Percentiles rank a stretch among this genome's conserved stretches.
Evolutionary conservation across 2,329 filamentous ascomycete genomes (phyloP).

Genomic region (Cladosporium velox): DNA sequence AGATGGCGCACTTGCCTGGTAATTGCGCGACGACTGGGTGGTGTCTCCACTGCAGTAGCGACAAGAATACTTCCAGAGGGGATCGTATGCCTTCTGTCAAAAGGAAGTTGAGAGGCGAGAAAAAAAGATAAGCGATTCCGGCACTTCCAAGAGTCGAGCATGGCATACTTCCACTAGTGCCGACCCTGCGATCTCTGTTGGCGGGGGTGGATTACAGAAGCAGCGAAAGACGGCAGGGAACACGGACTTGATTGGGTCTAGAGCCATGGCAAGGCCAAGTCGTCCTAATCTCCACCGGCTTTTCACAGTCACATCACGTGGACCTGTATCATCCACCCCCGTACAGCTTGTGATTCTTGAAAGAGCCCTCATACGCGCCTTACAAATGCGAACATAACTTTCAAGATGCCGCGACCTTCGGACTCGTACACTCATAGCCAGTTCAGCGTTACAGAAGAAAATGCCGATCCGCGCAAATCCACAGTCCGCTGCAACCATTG

Average conservation of each 20-base stretch:
- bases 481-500: slow-evolving; percentile 38
- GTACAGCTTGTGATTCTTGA: neutral
- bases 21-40: neutral
- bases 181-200: slow-evolving; percentile 2
- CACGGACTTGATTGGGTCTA: neutral
- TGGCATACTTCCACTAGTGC: slow-evolving; percentile 8
- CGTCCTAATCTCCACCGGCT: neutral
- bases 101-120: neutral
- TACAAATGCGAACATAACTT: too few relatives aligned
- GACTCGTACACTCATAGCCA: slow-evolving; percentile 34
- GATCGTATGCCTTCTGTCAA: neutral
- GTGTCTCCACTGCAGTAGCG: neutral
- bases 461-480: slow-evolving; percentile 25
- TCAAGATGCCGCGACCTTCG: slow-evolving; percentile 29
- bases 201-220: neutral
- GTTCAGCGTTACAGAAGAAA: slow-evolving; percentile 32
- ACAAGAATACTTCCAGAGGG: neutral
- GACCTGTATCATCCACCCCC: neutral
- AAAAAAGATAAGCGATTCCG: slow-evolving; percentile 4
- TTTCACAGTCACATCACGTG: neutral
- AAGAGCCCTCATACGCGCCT: too few relatives aligned
- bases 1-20: neutral
- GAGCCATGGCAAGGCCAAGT: neutral
- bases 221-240: neutral
- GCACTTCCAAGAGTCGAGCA: slow-evolving; percentile 6